Conservation (phyloP, 768 basidiomycete species). For the Crucibulum laeve region DNA sequence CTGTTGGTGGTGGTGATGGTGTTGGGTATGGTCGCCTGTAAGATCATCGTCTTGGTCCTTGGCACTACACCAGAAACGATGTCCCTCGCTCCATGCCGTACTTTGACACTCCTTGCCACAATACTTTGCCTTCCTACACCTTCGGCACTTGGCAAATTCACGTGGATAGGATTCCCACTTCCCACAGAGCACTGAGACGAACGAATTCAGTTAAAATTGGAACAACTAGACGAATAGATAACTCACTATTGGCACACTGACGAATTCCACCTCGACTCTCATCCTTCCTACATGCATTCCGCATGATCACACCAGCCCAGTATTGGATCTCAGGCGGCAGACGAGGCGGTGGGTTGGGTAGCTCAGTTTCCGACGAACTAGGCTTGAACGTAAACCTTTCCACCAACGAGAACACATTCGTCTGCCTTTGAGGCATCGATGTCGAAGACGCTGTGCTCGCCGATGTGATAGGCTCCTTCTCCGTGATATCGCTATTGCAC, state of each 20-base stretch:
- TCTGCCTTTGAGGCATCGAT: constrained; percentile 39
- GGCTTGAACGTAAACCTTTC: constrained; percentile 96
- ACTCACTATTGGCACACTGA: constrained; percentile 94
- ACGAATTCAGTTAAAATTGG: constrained; percentile 3
- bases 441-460: constrained; percentile 7
- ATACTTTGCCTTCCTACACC: constrained; percentile 97
- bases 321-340: constrained; percentile 92
- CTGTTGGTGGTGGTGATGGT: no score
- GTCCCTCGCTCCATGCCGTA: constrained; percentile 94
- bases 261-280: constrained; percentile 88
- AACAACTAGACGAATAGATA: constrained; percentile 1
- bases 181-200: constrained; percentile 78
- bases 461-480: constrained; percentile 13
- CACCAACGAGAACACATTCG: constrained; percentile 94
- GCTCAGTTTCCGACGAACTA: constrained; percentile 71
- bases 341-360: constrained; percentile 64
- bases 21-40: no score
- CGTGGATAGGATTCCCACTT: constrained; percentile 90
- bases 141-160: constrained; percentile 94
- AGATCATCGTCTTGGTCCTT: constrained; percentile 50
- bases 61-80: constrained; percentile 90
- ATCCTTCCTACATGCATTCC: constrained; percentile 98
- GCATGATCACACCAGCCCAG: constrained; percentile 99
- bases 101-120: constrained; percentile 98
- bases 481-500: constrained; percentile 1